Evolutionary conservation across 129 eudicot genomes (phyloP).

Genomic region (Artemisia argyi): DNA sequence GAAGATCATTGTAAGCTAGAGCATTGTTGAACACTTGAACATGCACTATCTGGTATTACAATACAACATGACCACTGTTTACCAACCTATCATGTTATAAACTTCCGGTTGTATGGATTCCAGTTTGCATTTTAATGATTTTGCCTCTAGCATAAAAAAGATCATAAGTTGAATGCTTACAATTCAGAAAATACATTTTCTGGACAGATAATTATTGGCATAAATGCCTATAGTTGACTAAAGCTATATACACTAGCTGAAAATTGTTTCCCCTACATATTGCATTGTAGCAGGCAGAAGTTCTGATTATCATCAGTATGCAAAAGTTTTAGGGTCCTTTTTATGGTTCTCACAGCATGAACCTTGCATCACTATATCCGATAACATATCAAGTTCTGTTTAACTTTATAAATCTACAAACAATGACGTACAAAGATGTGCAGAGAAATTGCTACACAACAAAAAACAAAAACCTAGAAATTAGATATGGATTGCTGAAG

Average conservation of each 20-base stretch:
- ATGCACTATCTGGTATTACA: background rate
- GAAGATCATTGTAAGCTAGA: too few relatives aligned
- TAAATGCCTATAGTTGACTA: conserved; percentile 3
- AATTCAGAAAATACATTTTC: background rate
- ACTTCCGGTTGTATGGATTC: background rate
- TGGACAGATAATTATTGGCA: background rate
- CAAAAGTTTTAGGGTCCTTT: conserved; percentile 4
- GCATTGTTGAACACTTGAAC: too few relatives aligned
- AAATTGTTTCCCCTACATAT: background rate
- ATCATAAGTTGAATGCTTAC: background rate
- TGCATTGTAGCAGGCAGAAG: too few relatives aligned
- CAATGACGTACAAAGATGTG: conserved; percentile 11
- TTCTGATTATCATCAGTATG: background rate
- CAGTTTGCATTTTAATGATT: background rate
- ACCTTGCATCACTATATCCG: background rate
- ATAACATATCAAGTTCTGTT: conserved; percentile 1
- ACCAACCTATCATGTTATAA: background rate
- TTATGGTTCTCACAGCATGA: conserved; percentile 7
- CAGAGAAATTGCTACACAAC: background rate
- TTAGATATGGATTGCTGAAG: background rate
- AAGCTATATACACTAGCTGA: background rate
- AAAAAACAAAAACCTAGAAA: background rate
- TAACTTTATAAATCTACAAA: background rate
- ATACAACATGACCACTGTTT: background rate
- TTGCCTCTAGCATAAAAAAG: background rate